Percentiles rank a stretch among this genome's conserved stretches.
These are phyloP conservation scores for Lepraria neglecta DNA, from an alignment of 495 filamentous ascomycete species.

Conservation along the genomic window DNA sequence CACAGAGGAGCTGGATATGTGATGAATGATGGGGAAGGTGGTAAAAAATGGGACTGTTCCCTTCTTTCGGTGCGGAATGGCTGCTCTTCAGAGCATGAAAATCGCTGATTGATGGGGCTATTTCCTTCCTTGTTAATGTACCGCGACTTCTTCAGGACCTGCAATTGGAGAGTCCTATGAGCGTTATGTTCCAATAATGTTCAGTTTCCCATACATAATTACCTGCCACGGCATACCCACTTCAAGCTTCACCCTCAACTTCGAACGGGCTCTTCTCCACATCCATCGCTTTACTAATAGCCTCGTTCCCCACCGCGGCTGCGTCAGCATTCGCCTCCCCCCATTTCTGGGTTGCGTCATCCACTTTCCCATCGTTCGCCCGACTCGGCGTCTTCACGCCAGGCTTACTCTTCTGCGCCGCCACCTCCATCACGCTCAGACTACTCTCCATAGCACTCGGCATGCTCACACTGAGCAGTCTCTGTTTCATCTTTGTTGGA, in stretches of 20 bases:
- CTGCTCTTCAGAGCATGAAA: too few species aligned
- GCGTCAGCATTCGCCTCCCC: background rate
- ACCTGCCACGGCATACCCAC: background rate
- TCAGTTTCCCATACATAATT: background rate
- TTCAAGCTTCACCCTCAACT: constrained; percentile 27
- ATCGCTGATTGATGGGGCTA: too few species aligned
- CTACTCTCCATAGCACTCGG: constrained; percentile 43
- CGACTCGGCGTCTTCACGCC: constrained; percentile 78
- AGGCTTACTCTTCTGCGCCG: constrained; percentile 73
- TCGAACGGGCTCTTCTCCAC: constrained; percentile 28
- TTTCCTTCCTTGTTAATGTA: too few species aligned
- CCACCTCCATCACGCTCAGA: constrained; percentile 70
- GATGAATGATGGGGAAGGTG: too few species aligned
- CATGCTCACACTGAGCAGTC: constrained; percentile 42
- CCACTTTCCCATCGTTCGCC: constrained; percentile 14
- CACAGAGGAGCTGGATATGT: too few species aligned
- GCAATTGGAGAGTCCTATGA: too few species aligned
- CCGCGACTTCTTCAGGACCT: too few species aligned
- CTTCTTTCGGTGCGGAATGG: too few species aligned
- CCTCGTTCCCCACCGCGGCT: background rate
- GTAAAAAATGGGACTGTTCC: too few species aligned
- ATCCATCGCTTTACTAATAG: background rate
- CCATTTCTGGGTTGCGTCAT: background rate
- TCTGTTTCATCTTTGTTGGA: constrained; percentile 32
- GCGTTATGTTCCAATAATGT: too few species aligned